Percentiles rank a stretch among this genome's conserved stretches.
Evolutionary conservation across 2,329 filamentous ascomycete genomes (phyloP).

Genomic region (Sphaerulina vaccinii): DNA sequence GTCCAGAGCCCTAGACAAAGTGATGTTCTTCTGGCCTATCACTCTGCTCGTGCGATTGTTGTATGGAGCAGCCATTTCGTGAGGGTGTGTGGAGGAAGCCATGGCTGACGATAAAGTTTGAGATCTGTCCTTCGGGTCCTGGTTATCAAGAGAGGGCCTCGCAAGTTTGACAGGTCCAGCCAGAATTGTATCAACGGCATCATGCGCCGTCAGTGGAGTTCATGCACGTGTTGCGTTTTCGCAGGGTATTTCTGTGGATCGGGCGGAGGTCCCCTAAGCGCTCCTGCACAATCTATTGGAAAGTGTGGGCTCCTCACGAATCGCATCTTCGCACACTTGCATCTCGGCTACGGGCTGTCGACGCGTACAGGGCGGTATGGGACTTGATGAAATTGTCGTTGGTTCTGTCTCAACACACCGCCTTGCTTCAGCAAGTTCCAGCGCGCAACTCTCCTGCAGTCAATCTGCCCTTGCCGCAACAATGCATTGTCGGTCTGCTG

Average conservation of each 20-base stretch:
- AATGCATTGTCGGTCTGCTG: neutral
- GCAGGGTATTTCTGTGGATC: too few species aligned
- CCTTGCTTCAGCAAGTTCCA: neutral
- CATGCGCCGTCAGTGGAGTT: slow-evolving; percentile 7
- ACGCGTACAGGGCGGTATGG: neutral
- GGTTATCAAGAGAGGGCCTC: slow-evolving; percentile 3
- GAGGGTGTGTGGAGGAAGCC: neutral
- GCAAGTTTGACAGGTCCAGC: slow-evolving; percentile 7
- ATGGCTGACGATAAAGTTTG: neutral
- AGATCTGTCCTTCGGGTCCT: neutral
- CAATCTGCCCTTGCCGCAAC: neutral
- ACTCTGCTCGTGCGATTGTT: slow-evolving; percentile 1
- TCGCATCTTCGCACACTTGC: slow-evolving; percentile 1
- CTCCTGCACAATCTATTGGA: slow-evolving; percentile 8
- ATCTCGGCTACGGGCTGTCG: slow-evolving; percentile 2
- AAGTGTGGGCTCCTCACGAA: slow-evolving; percentile 11
- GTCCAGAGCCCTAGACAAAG: slow-evolving; percentile 4
- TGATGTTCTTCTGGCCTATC: neutral
- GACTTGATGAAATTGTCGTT: slow-evolving; percentile 2
- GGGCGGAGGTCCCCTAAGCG: slow-evolving; percentile 1
- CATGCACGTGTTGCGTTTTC: too few species aligned
- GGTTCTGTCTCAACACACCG: slow-evolving; percentile 2
- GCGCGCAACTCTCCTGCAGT: neutral
- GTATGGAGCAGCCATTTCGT: neutral
- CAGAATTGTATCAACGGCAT: neutral